These are phyloP conservation scores for Nephelium lappaceum DNA, from an alignment of 345 rosid species.

Conservation along the genomic window DNA sequence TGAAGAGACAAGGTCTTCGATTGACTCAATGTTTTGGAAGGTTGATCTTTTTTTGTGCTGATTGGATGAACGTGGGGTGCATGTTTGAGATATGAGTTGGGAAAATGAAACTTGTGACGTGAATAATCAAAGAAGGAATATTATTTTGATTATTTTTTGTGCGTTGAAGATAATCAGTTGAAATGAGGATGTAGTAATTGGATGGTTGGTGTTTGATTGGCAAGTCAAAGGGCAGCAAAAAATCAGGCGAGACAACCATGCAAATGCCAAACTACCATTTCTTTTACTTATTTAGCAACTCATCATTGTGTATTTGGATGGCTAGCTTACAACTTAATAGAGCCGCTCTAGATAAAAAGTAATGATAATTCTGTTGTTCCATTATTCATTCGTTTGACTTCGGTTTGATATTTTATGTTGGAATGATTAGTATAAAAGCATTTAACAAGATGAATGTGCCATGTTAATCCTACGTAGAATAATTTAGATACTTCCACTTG, in stretches of 20 bases:
- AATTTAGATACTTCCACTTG: too few species aligned
- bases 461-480: too few species aligned
- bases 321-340: neutral
- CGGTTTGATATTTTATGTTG: too few species aligned
- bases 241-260: constrained; percentile 20
- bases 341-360: too few species aligned
- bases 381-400: too few species aligned
- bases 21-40: neutral
- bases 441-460: too few species aligned
- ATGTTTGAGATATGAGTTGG: constrained; percentile 39
- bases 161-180: neutral
- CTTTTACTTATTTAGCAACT: neutral
- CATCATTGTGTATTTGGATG: neutral
- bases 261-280: neutral
- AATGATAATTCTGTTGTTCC: too few species aligned
- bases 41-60: constrained; percentile 3
- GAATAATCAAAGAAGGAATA: constrained; percentile 4
- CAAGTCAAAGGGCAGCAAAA: constrained; percentile 35
- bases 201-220: constrained; percentile 27
- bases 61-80: constrained; percentile 57
- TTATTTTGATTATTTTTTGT: neutral
- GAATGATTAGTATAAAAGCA: too few species aligned
- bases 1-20: neutral
- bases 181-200: constrained; percentile 3
- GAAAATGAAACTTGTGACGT: neutral